A percentile compares a stretch with the other conserved stretches of the same genome.
phyloP scores from a whole-genome alignment of 139 green algal species.

The Coelastrella sp. region DNA sequence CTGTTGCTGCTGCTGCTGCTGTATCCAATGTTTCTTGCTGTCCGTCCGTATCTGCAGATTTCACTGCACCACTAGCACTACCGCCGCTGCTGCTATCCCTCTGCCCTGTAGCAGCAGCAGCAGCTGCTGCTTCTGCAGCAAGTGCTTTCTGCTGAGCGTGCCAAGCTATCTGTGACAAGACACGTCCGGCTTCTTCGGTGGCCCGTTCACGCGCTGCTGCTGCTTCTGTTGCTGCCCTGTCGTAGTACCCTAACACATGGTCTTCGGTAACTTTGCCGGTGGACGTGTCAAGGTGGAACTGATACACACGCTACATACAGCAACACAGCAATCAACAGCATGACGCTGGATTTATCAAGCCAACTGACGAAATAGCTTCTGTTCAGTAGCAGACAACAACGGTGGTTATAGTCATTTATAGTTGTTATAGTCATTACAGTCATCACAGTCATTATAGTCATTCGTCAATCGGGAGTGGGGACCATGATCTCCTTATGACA shows the following conservation, averaged over 20 bases:
- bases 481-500: too few relatives aligned
- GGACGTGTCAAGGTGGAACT: background rate
- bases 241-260: conserved; percentile 51
- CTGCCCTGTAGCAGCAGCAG: too few relatives aligned
- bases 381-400: too few relatives aligned
- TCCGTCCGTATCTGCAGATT: too few relatives aligned
- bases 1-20: conserved; percentile 1
- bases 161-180: background rate
- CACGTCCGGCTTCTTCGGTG: background rate
- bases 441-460: too few relatives aligned
- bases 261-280: conserved; percentile 39
- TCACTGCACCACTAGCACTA: too few relatives aligned
- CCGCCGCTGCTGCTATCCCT: too few relatives aligned
- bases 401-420: too few relatives aligned
- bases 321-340: background rate
- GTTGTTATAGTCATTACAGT: too few relatives aligned
- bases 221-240: background rate
- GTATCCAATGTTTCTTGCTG: too few relatives aligned
- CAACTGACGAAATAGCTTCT: background rate
- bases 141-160: background rate
- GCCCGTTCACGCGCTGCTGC: conserved; percentile 5
- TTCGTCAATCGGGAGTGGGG: too few relatives aligned
- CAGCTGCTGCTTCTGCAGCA: too few relatives aligned
- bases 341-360: background rate
- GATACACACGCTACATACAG: conserved; percentile 18